These are phyloP conservation scores for Neurospora sp. DNA, from an alignment of 495 filamentous ascomycete species.

Conservation along the genomic window DNA sequence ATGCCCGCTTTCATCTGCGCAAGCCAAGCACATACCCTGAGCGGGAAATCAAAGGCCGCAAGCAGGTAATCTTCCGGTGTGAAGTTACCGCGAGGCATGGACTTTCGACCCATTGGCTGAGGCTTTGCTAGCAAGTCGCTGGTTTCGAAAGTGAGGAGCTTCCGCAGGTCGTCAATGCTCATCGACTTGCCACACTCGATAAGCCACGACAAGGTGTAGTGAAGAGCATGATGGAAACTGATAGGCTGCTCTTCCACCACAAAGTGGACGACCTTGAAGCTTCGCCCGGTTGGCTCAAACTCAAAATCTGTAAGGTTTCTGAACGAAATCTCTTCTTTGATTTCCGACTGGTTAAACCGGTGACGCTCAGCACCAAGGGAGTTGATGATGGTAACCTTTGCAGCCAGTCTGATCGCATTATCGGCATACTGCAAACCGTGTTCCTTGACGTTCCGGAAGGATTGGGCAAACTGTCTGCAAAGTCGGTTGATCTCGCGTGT, in stretches of 20 bases:
- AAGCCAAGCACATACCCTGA: slow-evolving; percentile 90
- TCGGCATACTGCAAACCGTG: slow-evolving; percentile 53
- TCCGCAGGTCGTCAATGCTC: slow-evolving; percentile 50
- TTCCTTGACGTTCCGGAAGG: slow-evolving; percentile 59
- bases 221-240: slow-evolving; percentile 95
- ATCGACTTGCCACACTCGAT: slow-evolving; percentile 80
- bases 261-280: slow-evolving; percentile 69
- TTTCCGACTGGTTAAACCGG: slow-evolving; percentile 78
- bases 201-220: slow-evolving; percentile 96
- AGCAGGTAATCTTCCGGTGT: slow-evolving; percentile 69
- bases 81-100: slow-evolving; percentile 37
- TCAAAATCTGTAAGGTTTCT: slow-evolving; percentile 68
- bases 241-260: slow-evolving; percentile 79
- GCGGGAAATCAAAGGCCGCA: slow-evolving; percentile 82
- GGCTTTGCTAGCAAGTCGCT: slow-evolving; percentile 50
- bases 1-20: slow-evolving; percentile 96
- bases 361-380: slow-evolving; percentile 82
- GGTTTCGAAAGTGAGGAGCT: slow-evolving; percentile 51
- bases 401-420: slow-evolving; percentile 63
- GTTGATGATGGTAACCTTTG: slow-evolving; percentile 70
- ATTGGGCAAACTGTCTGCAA: slow-evolving; percentile 76
- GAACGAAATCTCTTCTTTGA: slow-evolving; percentile 74
- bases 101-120: slow-evolving; percentile 43
- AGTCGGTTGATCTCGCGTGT: slow-evolving; percentile 90
- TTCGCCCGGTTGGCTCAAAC: slow-evolving; percentile 55